Evolutionary conservation across 768 basidiomycete genomes (phyloP).

Genomic region (Coprinopsis marcescibilis): DNA sequence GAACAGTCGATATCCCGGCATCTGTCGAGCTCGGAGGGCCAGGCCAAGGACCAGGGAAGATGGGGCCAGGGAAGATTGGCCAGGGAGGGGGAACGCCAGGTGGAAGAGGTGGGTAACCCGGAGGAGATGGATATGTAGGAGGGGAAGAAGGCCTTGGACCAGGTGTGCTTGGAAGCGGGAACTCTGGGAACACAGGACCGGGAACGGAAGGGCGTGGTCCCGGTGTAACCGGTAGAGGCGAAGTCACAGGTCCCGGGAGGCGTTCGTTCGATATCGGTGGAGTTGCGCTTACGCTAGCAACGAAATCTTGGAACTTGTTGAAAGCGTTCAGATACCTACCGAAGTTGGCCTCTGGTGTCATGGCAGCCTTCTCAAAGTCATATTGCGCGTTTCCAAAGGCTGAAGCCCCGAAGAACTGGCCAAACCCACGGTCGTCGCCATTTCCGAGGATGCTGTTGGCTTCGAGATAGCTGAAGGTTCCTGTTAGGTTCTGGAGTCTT

Average conservation of each 20-base stretch:
- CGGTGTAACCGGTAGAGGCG: slow-evolving; percentile 1
- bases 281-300: slow-evolving; percentile 1
- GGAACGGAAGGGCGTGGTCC: no score
- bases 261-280: neutral
- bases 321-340: slow-evolving; percentile 27
- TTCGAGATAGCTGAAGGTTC: slow-evolving; percentile 31
- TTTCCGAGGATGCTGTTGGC: slow-evolving; percentile 25
- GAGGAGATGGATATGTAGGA: neutral
- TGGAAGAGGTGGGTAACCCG: neutral
- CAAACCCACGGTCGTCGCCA: slow-evolving; percentile 24
- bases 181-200: no score
- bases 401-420: slow-evolving; percentile 31
- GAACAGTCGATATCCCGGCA: slow-evolving; percentile 9
- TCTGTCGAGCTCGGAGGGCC: neutral
- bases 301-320: slow-evolving; percentile 26
- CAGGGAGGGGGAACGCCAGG: neutral
- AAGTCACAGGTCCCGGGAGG: neutral
- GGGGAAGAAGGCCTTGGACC: neutral
- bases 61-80: slow-evolving; percentile 3
- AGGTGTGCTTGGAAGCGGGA: slow-evolving; percentile 1
- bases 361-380: slow-evolving; percentile 1
- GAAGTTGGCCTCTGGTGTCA: slow-evolving; percentile 12
- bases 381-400: slow-evolving; percentile 24
- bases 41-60: slow-evolving; percentile 1
- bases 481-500: slow-evolving; percentile 18